Evolutionary conservation across 768 basidiomycete species (phyloP).

Genomic region (Pleurotus ostreatus): DNA sequence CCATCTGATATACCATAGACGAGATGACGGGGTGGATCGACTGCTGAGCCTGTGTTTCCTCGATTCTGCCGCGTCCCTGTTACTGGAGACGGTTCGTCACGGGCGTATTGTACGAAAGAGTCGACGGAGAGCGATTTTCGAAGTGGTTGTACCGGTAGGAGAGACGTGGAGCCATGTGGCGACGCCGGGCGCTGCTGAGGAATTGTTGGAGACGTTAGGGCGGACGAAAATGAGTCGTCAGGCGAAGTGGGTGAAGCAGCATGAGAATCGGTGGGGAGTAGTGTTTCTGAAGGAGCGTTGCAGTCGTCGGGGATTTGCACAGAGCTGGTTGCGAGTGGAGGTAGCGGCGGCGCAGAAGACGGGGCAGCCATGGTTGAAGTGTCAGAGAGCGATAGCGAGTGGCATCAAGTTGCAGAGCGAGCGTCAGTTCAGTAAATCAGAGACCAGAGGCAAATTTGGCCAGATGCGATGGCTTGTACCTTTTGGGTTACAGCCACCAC

Average conservation of each 20-base stretch:
- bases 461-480: not conserved
- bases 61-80: constrained; percentile 33
- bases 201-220: constrained; percentile 15
- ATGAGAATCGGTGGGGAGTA: not conserved
- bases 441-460: not conserved
- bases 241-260: not conserved
- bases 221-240: constrained; percentile 16
- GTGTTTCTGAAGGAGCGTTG: not conserved
- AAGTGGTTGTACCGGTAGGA: constrained; percentile 36
- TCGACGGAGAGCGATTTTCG: constrained; percentile 78
- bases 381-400: not conserved
- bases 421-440: not conserved
- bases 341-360: not conserved
- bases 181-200: constrained; percentile 14
- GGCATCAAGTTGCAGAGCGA: not conserved
- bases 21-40: constrained; percentile 28
- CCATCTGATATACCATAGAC: constrained; percentile 18
- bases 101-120: constrained; percentile 55
- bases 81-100: constrained; percentile 26
- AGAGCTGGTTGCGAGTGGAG: not conserved
- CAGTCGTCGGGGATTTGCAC: not conserved
- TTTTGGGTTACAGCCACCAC: not conserved
- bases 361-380: constrained; percentile 6
- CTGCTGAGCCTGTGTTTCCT: constrained; percentile 29
- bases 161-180: constrained; percentile 22